Evolutionary conservation across 441 rosid species (phyloP).

Genomic region (Metrosideros polymorpha): DNA sequence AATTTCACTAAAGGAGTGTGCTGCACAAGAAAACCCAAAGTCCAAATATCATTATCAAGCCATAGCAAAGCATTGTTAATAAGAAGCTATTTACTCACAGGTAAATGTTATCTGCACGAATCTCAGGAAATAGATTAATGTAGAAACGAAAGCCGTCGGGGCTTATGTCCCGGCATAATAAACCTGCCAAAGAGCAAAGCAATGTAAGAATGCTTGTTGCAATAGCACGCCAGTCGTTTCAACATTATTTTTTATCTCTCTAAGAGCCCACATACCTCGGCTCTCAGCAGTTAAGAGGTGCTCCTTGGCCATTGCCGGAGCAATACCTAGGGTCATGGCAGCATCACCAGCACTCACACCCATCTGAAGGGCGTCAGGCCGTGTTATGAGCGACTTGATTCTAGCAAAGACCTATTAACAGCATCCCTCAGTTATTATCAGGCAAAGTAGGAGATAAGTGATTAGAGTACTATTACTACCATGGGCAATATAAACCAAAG

Average conservation of each 20-base stretch:
- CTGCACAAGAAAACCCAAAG: neutral
- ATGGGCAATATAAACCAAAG: neutral
- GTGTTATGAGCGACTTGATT: slow-evolving; percentile 53
- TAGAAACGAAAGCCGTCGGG: slow-evolving; percentile 83
- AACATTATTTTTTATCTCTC: neutral
- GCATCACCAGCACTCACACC: slow-evolving; percentile 91
- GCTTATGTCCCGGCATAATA: slow-evolving; percentile 84
- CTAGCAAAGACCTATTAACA: slow-evolving; percentile 59
- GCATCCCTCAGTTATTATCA: neutral
- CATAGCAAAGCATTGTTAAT: neutral
- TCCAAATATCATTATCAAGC: neutral
- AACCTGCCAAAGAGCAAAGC: slow-evolving; percentile 35
- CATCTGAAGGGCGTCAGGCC: slow-evolving; percentile 47
- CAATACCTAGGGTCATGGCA: slow-evolving; percentile 82
- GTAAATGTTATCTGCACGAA: slow-evolving; percentile 35
- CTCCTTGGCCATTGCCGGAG: slow-evolving; percentile 99
- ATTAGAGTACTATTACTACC: neutral
- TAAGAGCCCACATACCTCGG: slow-evolving; percentile 36
- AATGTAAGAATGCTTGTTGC: neutral
- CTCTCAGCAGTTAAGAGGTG: slow-evolving; percentile 86
- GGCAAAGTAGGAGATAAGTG: neutral
- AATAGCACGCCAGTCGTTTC: neutral
- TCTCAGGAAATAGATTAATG: slow-evolving; percentile 65
- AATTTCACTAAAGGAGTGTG: neutral
- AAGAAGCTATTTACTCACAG: slow-evolving; percentile 37